Base-by-base conservation (phyloP, 148 eudicot genomes). In the Diospyros kaki region DNA sequence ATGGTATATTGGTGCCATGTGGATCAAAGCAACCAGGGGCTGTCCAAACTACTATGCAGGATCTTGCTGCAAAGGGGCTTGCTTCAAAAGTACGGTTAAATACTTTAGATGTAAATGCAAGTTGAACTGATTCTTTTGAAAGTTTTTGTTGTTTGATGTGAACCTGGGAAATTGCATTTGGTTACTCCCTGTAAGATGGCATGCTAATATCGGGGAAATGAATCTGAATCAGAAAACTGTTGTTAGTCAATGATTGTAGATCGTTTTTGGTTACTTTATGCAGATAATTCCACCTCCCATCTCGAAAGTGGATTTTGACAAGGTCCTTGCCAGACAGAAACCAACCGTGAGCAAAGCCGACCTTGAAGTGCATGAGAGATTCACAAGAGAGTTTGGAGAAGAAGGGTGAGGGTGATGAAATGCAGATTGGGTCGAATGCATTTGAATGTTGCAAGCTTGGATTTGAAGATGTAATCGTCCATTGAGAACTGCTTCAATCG, bases 261-360 rank as follows among this genome's bases (percentile, higher is more conserved):
- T 18, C 8, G 6, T 13, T 14, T 4, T 45, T 41, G 48, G 2
- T 41, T 59, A 8, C 40, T 86, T 28, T 28, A 28, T 83, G 79
- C 90, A 94, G 97, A 94, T 94, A 4, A 78, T 75, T 66, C 98
- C 98, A 5, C 98, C 98, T 40, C 98, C 98, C 1, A 94, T 94
- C 28, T 38, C 87, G 58, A 90, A 82, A 88, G 72, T 76, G 11
- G 98, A 94, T 84, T 94, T 94, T 78, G 97, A 94, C 42, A 92
- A 92, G 86, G 98, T 94, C 55, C 87, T 94, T 13, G 87, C 97
- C 7, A 88, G 96, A 70, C 98, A 94, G 80, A 92, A 83, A 81
- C 98, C 97, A 71, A 94, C 98, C 1, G 98, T 94, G 51, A 94
- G 98, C 87, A 92, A 92, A 87, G 43, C 85, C 2, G 98, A 94